These are phyloP conservation scores for Pseudevernia furfuracea DNA, from an alignment of 495 filamentous ascomycete genomes.

Conservation along the genomic window DNA sequence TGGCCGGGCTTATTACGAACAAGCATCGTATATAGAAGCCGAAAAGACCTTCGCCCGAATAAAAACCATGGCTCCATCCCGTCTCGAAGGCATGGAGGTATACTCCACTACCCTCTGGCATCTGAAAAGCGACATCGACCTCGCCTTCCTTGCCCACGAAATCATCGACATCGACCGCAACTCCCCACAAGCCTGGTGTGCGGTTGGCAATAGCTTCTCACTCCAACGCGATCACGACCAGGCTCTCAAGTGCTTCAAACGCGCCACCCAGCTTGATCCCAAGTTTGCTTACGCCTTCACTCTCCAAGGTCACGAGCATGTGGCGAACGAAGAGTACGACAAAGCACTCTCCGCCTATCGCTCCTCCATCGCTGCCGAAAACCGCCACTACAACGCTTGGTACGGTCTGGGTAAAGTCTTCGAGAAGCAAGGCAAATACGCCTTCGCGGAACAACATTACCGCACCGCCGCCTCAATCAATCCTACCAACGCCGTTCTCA, in stretches of 20 bases:
- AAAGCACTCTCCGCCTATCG: constrained; percentile 83
- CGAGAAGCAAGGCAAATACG: constrained; percentile 89
- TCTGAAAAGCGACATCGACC: constrained; percentile 79
- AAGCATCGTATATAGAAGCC: constrained; percentile 72
- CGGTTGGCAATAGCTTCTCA: constrained; percentile 89
- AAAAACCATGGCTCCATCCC: constrained; percentile 64
- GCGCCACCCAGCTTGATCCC: constrained; percentile 82
- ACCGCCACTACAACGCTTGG: constrained; percentile 91
- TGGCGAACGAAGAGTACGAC: constrained; percentile 95
- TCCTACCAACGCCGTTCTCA: constrained; percentile 79
- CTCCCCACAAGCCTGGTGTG: constrained; percentile 93
- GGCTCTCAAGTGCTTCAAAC: constrained; percentile 88
- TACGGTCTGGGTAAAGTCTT: constrained; percentile 90
- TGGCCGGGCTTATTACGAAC: constrained; percentile 82
- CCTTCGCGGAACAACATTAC: constrained; percentile 86
- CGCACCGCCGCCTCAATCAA: constrained; percentile 78
- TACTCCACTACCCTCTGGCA: constrained; percentile 98
- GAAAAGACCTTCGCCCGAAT: constrained; percentile 76
- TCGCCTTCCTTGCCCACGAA: constrained; percentile 87
- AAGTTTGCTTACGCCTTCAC: constrained; percentile 94
- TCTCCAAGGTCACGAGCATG: constrained; percentile 90
- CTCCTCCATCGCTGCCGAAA: constrained; percentile 71
- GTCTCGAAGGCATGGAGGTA: constrained; percentile 89
- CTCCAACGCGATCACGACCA: constrained; percentile 93
- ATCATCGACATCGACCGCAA: constrained; percentile 76